Evolutionary conservation across 257 asterid species (phyloP).

Genomic region (Solanum lycopersicoides): DNA sequence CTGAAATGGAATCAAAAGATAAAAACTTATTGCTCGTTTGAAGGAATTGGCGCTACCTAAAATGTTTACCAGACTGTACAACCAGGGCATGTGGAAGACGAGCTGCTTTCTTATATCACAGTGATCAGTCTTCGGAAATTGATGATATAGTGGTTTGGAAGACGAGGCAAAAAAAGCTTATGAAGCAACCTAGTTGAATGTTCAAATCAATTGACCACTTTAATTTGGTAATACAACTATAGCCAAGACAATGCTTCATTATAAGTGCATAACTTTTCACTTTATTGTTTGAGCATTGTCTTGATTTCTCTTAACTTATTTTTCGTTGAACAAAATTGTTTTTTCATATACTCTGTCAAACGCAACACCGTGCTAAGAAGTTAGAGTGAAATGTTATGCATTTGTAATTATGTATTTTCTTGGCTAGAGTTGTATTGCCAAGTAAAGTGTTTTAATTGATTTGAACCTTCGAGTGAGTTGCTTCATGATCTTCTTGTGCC

Average conservation of each 20-base stretch:
- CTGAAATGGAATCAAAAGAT: not conserved
- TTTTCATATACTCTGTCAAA: not conserved
- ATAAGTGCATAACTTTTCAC: not conserved
- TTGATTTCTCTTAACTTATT: not conserved
- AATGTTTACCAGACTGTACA: not conserved
- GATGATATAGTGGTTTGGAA: not conserved
- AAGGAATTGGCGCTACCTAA: not conserved
- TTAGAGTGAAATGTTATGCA: not conserved
- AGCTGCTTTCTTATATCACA: not conserved
- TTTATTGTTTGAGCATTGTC: not conserved
- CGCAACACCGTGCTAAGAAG: not conserved
- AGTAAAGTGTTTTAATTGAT: not conserved
- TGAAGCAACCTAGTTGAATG: not conserved
- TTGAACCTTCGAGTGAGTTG: not conserved
- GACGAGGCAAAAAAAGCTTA: not conserved
- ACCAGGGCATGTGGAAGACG: not conserved
- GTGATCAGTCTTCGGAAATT: not conserved
- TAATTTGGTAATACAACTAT: not conserved
- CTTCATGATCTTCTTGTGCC: not conserved
- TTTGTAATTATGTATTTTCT: not conserved
- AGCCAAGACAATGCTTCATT: not conserved
- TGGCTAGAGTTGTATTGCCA: slow-evolving; percentile 4
- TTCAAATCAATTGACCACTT: not conserved
- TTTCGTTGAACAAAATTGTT: not conserved
- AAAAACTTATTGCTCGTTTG: not conserved